A percentile compares a stretch with the other conserved stretches of the same genome.
Conservation (phyloP, 1,284 basidiomycete genomes). For the Leccinum subrobustum region DNA sequence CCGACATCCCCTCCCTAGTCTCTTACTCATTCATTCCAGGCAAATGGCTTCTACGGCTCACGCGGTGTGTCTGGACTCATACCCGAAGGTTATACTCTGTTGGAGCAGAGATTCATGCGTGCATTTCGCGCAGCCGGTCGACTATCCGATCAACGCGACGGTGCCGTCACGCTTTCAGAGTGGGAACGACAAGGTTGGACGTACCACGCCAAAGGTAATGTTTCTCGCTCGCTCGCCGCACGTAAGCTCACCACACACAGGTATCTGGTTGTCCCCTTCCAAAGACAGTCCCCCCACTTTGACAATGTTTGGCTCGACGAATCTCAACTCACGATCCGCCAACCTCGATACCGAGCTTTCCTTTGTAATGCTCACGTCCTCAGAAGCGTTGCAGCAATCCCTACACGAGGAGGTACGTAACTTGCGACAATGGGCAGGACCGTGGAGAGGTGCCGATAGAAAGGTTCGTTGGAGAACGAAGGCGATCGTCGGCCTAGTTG, state of each 20-base stretch:
- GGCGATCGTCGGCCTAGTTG: conserved; percentile 61
- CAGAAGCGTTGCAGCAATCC: conserved; percentile 38
- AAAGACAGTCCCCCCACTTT: conserved; percentile 56
- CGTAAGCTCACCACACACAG: conserved; percentile 40
- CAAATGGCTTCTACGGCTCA: conserved; percentile 94
- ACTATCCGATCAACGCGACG: conserved; percentile 40
- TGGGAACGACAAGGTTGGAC: conserved; percentile 96
- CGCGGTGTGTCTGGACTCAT: conserved; percentile 88
- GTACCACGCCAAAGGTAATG: conserved; percentile 93
- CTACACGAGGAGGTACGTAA: conserved; percentile 46
- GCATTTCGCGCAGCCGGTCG: conserved; percentile 56
- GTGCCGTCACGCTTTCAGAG: conserved; percentile 74
- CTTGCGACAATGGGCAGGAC: conserved; percentile 45
- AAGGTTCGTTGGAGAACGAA: conserved; percentile 71
- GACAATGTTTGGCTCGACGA: conserved; percentile 94
- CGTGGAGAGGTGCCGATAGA: conserved; percentile 65
- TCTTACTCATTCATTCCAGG: conserved; percentile 44
- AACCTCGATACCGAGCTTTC: conserved; percentile 93
- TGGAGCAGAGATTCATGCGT: conserved; percentile 83
- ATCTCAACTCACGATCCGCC: conserved; percentile 90
- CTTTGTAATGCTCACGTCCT: conserved; percentile 78
- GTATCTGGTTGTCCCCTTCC: conserved; percentile 81
- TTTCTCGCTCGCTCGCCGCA: conserved; percentile 1
- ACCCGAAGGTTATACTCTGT: conserved; percentile 91
- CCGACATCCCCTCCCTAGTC: not conserved